phyloP scores from a whole-genome alignment of 2,329 filamentous ascomycete species.

The Purpureocillium takamizusanense region DNA sequence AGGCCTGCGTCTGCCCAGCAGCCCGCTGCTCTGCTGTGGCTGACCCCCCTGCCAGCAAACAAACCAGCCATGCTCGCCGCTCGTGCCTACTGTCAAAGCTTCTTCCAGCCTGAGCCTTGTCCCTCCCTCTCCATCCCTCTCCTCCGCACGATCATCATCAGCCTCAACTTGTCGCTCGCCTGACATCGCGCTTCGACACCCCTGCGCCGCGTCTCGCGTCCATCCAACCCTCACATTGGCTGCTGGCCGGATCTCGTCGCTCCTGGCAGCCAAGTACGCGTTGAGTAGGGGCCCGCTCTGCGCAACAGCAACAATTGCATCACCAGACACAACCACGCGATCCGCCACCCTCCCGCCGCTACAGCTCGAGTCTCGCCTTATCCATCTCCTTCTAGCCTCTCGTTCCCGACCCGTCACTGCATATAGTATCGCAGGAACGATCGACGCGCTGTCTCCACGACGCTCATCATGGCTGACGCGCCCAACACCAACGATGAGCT shows the following conservation, averaged over 20 bases:
- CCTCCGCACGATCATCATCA: slow-evolving; percentile 1
- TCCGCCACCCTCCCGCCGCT: slow-evolving; percentile 8
- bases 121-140: slow-evolving; percentile 1
- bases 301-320: slow-evolving; percentile 15
- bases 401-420: slow-evolving; percentile 4
- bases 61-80: no score
- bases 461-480: slow-evolving; percentile 74
- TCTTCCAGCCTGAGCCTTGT: neutral
- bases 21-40: no score
- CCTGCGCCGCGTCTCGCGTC: slow-evolving; percentile 3
- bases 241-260: slow-evolving; percentile 1
- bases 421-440: slow-evolving; percentile 10
- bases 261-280: neutral
- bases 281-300: slow-evolving; percentile 4
- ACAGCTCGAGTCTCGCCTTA: slow-evolving; percentile 3
- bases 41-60: no score
- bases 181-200: slow-evolving; percentile 1
- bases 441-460: slow-evolving; percentile 21
- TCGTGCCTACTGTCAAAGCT: no score
- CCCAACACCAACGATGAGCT: slow-evolving; percentile 93
- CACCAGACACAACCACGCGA: slow-evolving; percentile 15
- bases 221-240: slow-evolving; percentile 1
- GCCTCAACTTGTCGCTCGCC: slow-evolving; percentile 1
- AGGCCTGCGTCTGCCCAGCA: no score
- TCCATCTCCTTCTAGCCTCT: slow-evolving; percentile 6